These are phyloP conservation scores for Theobroma cacao DNA, from an alignment of 345 rosid genomes.

Conservation along the genomic window DNA sequence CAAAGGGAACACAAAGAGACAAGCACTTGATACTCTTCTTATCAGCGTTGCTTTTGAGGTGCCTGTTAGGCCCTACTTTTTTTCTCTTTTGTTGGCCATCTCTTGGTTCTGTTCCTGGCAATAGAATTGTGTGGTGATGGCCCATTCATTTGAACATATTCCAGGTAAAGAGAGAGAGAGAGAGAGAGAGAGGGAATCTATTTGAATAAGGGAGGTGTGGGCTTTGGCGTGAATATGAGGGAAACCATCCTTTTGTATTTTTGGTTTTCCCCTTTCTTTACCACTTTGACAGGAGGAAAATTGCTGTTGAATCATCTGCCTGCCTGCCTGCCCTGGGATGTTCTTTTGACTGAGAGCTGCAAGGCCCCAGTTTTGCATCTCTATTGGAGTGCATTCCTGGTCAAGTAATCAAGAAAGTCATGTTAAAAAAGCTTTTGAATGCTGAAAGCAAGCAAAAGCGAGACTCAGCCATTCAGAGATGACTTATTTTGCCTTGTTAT, in stretches of 20 bases:
- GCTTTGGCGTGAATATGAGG: constrained; percentile 25
- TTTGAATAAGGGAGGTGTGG: constrained; percentile 30
- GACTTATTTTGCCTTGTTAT: background rate
- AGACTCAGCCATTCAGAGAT: background rate
- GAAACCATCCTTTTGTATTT: background rate
- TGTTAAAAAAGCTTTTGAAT: background rate
- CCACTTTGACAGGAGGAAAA: constrained; percentile 22
- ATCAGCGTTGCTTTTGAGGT: constrained; percentile 43
- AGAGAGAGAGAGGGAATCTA: constrained; percentile 29
- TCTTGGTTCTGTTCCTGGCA: constrained; percentile 21
- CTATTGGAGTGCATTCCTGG: constrained; percentile 15
- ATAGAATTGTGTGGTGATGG: background rate
- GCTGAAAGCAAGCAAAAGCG: background rate
- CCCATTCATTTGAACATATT: background rate
- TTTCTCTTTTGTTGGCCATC: constrained; percentile 30
- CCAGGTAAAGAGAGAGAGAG: background rate
- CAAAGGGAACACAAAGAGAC: constrained; percentile 17
- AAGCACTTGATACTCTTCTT: constrained; percentile 24
- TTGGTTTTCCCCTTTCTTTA: background rate
- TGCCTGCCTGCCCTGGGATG: background rate
- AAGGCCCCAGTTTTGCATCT: constrained; percentile 18
- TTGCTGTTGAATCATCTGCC: constrained; percentile 5
- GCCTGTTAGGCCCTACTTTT: constrained; percentile 21
- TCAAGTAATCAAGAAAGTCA: constrained; percentile 14
- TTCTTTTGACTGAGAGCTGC: constrained; percentile 17